A percentile compares a stretch with the other conserved stretches of the same genome.
These are phyloP conservation scores for Bolboschoenus planiculmis DNA, from an alignment of 176 grass and related monocot species.

Conservation along the genomic window DNA sequence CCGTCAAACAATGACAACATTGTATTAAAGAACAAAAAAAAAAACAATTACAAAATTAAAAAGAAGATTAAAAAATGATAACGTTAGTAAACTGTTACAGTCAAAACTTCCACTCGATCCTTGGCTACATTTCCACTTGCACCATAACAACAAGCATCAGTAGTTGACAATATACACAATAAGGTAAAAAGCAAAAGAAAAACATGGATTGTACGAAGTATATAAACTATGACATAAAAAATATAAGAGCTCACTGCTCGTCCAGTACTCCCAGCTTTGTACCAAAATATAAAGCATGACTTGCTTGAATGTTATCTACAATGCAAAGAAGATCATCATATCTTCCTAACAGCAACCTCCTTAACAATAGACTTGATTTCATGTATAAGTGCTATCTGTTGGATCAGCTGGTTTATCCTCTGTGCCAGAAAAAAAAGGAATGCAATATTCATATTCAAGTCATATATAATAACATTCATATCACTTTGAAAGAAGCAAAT, in stretches of 20 bases:
- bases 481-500: background rate
- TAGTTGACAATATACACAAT: background rate
- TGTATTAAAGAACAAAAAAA: background rate
- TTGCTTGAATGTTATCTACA: background rate
- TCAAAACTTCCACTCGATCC: background rate
- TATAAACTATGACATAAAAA: background rate
- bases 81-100: background rate
- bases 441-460: conserved; percentile 4
- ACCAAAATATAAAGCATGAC: background rate
- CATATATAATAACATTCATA: conserved; percentile 9
- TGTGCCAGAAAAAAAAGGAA: conserved; percentile 13
- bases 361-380: conserved; percentile 28
- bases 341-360: conserved; percentile 22
- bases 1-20: background rate
- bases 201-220: background rate
- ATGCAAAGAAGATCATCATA: conserved; percentile 13
- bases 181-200: background rate
- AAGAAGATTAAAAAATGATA: background rate
- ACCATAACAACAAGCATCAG: background rate
- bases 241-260: background rate
- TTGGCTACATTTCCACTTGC: background rate
- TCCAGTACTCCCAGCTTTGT: background rate
- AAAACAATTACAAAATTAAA: background rate
- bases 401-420: conserved; percentile 35
- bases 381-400: conserved; percentile 30